phyloP scores from a whole-genome alignment of 495 filamentous ascomycete genomes.

The Sphaerosporella brunnea region DNA sequence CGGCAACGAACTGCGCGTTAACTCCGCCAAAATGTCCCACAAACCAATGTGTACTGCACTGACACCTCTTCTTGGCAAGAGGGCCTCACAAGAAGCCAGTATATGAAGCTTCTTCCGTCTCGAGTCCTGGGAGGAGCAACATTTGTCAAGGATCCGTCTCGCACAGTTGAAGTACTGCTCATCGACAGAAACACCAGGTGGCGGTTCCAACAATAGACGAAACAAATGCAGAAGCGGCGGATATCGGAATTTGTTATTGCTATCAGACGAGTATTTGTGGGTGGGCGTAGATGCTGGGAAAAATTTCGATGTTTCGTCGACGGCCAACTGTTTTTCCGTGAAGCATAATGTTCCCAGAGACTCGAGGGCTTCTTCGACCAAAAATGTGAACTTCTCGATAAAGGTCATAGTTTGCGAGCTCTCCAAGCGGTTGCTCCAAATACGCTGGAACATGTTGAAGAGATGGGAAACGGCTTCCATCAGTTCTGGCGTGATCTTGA shows the following conservation, averaged over 20 bases:
- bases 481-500: slow-evolving; percentile 70
- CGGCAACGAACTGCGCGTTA: slow-evolving; percentile 24
- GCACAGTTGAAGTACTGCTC: slow-evolving; percentile 30
- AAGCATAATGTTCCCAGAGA: slow-evolving; percentile 58
- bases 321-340: slow-evolving; percentile 52
- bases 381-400: slow-evolving; percentile 39
- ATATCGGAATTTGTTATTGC: slow-evolving; percentile 27
- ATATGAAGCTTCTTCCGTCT: slow-evolving; percentile 26
- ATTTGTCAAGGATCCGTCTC: slow-evolving; percentile 30
- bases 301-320: slow-evolving; percentile 29
- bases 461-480: slow-evolving; percentile 59
- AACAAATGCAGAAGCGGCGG: slow-evolving; percentile 36
- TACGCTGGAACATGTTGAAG: slow-evolving; percentile 43
- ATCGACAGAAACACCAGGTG: slow-evolving; percentile 31
- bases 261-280: slow-evolving; percentile 29
- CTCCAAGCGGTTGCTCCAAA: slow-evolving; percentile 37
- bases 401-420: slow-evolving; percentile 31
- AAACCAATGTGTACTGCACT: slow-evolving; percentile 15
- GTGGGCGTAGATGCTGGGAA: slow-evolving; percentile 35
- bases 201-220: slow-evolving; percentile 30
- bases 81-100: slow-evolving; percentile 14
- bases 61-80: slow-evolving; percentile 18
- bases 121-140: slow-evolving; percentile 30
- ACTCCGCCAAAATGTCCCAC: slow-evolving; percentile 29
- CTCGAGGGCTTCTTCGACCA: slow-evolving; percentile 43